A percentile compares a stretch with the other conserved stretches of the same genome.
These are phyloP conservation scores for Multifurca ochricompacta DNA, from an alignment of 768 basidiomycete species.

Conservation along the genomic window DNA sequence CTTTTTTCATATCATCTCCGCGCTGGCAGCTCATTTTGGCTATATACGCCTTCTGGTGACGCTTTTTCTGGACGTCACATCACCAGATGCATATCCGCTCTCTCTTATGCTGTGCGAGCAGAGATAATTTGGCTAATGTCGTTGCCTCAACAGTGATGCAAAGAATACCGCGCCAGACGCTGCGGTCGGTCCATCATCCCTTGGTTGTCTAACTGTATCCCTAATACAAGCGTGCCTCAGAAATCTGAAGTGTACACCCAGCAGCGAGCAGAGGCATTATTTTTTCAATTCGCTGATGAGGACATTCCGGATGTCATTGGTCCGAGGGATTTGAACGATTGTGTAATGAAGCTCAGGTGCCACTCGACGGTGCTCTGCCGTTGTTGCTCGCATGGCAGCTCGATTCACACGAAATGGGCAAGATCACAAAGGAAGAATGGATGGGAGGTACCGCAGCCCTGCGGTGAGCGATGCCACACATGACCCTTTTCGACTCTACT, in stretches of 20 bases:
- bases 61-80: constrained; percentile 4
- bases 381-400: constrained; percentile 73
- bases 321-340: constrained; percentile 64
- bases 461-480: constrained; percentile 31
- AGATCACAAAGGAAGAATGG: constrained; percentile 66
- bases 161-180: constrained; percentile 1
- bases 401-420: constrained; percentile 63
- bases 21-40: constrained; percentile 6
- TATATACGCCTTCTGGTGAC: constrained; percentile 4
- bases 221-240: constrained; percentile 10
- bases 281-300: constrained; percentile 46
- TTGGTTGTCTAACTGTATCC: neutral
- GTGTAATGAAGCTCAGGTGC: constrained; percentile 60
- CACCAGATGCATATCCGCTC: constrained; percentile 15
- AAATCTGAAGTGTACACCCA: constrained; percentile 39
- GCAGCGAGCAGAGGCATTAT: constrained; percentile 43
- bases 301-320: constrained; percentile 55
- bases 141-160: constrained; percentile 4
- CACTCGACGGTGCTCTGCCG: constrained; percentile 65
- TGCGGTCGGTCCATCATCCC: constrained; percentile 1
- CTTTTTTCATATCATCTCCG: constrained; percentile 11
- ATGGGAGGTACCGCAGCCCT: constrained; percentile 41
- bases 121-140: constrained; percentile 11
- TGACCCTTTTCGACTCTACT: constrained; percentile 10
- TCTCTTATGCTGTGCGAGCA: constrained; percentile 15